Evolutionary conservation across 1,139 yeast genomes (phyloP), one percentile per base, ranked within the genome.

Genomic region (Magnusiomyces tetraspermus): DNA sequence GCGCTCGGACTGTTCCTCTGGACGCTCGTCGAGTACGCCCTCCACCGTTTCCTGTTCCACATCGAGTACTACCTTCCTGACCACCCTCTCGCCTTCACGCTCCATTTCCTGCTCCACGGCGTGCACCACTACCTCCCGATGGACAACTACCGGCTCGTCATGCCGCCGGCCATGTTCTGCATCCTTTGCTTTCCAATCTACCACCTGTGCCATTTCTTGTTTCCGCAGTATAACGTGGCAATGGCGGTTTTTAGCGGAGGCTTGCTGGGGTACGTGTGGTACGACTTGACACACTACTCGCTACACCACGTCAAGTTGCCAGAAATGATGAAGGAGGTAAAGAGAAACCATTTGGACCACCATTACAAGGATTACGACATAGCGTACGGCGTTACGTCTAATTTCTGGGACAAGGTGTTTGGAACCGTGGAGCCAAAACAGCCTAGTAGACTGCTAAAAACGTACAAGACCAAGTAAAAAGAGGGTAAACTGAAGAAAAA

Each of bases 71-170:
- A 82, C 66, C 76, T 94, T 59, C 99, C 99, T 13, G 86, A 87
- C 60, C 79, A 85, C 68, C 83, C 82, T 50, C 55, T 78, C 36
- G 85, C 86, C 21, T 82, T 85, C 64, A 80, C 95, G 1, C 61
- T 88, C 48, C 99, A 92, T 69, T 92, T 92, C 75, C 70, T 89
- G 58, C 75, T 90, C 59, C 99, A 92, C 64, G 99, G 99, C 51
- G 85, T 90, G 53, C 99, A 92, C 68, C 99, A 92, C 69, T 92
- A 88, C 69, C 76, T 92, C 62, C 99, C 99, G 57, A 92, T 94
- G 98, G 99, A 92, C 71, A 79, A 80, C 55, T 76, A 81, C 69
- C 82, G 99, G 66, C 78, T 92, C 66, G 99, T 92, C 46, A 83
- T 92, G 83, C 99, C 99, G 4, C 99, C 99, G 47, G 75, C 97